Evolutionary conservation across 139 green algal genomes (phyloP).

Genomic region (Picochlorum sp.): DNA sequence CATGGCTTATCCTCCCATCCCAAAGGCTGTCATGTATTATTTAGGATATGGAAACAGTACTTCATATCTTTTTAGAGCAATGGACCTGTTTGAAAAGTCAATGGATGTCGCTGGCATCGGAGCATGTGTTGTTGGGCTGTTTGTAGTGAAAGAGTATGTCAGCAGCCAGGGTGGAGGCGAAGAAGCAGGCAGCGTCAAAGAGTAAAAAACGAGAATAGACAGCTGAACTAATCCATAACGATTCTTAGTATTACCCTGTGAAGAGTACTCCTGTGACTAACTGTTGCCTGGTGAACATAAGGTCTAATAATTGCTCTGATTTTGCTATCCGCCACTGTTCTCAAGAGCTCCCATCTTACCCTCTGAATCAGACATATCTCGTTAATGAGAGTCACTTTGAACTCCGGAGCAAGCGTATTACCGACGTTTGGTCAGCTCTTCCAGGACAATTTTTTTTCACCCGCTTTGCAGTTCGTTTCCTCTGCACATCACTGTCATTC

Average conservation of each 20-base stretch:
- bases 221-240: background rate
- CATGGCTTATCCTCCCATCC: constrained; percentile 6
- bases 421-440: too few species aligned
- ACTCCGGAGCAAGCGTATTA: too few species aligned
- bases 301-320: too few species aligned
- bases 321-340: too few species aligned
- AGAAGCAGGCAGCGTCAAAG: background rate
- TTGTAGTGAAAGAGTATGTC: constrained; percentile 9
- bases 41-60: background rate
- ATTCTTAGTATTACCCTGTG: background rate
- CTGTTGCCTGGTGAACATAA: too few species aligned
- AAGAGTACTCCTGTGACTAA: constrained; percentile 5
- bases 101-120: constrained; percentile 11
- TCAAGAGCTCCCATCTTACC: too few species aligned
- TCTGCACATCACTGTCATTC: too few species aligned
- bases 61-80: background rate
- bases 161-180: background rate
- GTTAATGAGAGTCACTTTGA: too few species aligned
- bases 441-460: too few species aligned
- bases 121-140: background rate
- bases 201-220: constrained; percentile 10
- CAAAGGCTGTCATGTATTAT: background rate
- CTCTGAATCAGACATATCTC: too few species aligned
- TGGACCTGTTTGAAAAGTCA: constrained; percentile 11
- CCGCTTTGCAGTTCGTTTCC: too few species aligned